Evolutionary conservation across 768 basidiomycete genomes (phyloP), one percentile per base, ranked within the genome.

Genomic region (Exsudoporus frostii): DNA sequence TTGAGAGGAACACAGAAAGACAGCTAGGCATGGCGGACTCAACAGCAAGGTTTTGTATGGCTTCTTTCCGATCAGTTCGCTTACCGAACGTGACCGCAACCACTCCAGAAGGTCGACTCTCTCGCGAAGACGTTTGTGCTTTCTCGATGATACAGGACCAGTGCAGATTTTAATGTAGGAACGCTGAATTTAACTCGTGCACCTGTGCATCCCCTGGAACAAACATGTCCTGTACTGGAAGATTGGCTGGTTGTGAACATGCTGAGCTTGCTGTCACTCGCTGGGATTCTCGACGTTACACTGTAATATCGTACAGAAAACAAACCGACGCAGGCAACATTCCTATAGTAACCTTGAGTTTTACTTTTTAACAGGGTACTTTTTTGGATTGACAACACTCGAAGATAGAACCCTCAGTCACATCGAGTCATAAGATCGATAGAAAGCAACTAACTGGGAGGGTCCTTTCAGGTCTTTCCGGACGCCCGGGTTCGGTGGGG

Each of bases 381-480:
- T 9, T 29, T 6, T 44, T 24, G 1, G 7, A 11, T 34, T 11
- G 1, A 49, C 1, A 32, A 13, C 1, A 2, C 55, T 57, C 41
- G 6, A 30, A 24, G 45, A 44, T 25, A 5, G 29, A 40, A 32
- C 5, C 9, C 2, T 59, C 27, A 55, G 29, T 45, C 17, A 39
- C 10, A 14, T 7, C 11, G 17, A 41, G 27, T 37, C 7, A 30
- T 5, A 7, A 17, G 20, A 19, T 39, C n/a, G 17, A 53, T 38
- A 22, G 20, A 55, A 40, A 25, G n/a, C 3, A 17, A 53, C 54
- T 19, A 6, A 65, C 62, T 41, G 41, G n/a, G 4, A 7, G 2
- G 44, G 0, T 2, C 13, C 17, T 0, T 3, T 48, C 1, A 14
- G 5, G 33, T 50, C 54, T 7, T 0, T 0, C 3, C 58, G 58